Evolutionary conservation across 2,329 filamentous ascomycete species (phyloP).

Genomic region (Botrytis deweyae): DNA sequence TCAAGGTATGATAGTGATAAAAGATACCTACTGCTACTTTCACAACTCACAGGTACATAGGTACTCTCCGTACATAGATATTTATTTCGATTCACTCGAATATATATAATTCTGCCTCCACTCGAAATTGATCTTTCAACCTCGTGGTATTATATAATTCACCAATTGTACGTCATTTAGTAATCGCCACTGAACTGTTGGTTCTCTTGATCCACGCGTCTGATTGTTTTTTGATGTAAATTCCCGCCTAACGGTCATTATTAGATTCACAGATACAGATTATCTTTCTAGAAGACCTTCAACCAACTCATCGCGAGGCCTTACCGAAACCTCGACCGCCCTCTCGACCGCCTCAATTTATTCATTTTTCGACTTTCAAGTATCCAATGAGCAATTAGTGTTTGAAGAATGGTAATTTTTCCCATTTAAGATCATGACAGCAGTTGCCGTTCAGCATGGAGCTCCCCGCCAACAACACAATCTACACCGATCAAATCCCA

Average conservation of each 20-base stretch:
- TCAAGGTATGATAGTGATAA: neutral
- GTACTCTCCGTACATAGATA: neutral
- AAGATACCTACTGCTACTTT: neutral
- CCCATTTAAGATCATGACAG: slow-evolving; percentile 37
- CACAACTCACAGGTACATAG: neutral
- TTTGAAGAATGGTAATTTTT: slow-evolving; percentile 31
- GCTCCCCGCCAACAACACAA: slow-evolving; percentile 36
- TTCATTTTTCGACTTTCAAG: neutral
- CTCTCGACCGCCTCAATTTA: slow-evolving; percentile 12
- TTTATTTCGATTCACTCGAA: neutral
- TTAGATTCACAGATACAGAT: neutral
- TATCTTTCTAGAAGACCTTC: neutral
- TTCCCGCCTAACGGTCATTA: slow-evolving; percentile 12
- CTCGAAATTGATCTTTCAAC: neutral
- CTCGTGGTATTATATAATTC: neutral
- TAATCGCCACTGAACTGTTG: neutral
- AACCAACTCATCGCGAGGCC: slow-evolving; percentile 1
- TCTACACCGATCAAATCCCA: slow-evolving; percentile 35
- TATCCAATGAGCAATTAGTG: slow-evolving; percentile 28
- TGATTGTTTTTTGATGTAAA: neutral
- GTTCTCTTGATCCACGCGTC: neutral
- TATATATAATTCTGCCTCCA: neutral
- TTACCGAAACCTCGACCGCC: slow-evolving; percentile 18
- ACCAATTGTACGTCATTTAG: slow-evolving; percentile 7
- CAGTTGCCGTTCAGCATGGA: slow-evolving; percentile 37